A percentile compares a stretch with the other conserved stretches of the same genome.
These are phyloP conservation scores for Haematococcus sp. DNA, from an alignment of 139 green algal species.

Conservation along the genomic window DNA sequence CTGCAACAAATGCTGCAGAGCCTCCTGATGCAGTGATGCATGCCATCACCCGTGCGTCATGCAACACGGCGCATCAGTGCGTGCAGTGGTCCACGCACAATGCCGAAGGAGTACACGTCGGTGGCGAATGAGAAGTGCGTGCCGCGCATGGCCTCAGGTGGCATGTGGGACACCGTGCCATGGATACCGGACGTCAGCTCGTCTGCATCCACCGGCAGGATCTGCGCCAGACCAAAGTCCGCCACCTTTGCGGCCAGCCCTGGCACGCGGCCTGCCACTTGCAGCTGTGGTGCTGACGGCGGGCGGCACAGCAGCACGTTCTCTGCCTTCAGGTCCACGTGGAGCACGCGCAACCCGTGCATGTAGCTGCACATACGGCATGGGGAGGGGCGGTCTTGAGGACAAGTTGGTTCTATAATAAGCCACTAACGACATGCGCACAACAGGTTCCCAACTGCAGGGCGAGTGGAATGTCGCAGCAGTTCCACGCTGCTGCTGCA, in stretches of 20 bases:
- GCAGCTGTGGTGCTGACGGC: neutral
- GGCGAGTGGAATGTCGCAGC: no score
- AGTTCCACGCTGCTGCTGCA: no score
- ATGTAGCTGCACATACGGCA: constrained; percentile 6
- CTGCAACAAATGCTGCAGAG: no score
- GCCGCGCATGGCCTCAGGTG: constrained; percentile 38
- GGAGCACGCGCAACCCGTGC: constrained; percentile 8
- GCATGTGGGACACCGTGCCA: constrained; percentile 43
- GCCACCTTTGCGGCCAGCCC: constrained; percentile 34
- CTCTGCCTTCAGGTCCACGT: constrained; percentile 23
- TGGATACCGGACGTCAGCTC: constrained; percentile 30
- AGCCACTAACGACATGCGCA: no score
- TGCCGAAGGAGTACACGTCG: constrained; percentile 22
- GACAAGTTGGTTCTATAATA: no score
- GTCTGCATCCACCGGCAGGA: constrained; percentile 24
- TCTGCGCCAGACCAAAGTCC: constrained; percentile 33
- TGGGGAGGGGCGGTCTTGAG: no score
- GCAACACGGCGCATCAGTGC: no score
- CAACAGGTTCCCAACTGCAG: no score
- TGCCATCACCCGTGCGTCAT: no score
- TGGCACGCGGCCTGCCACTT: neutral
- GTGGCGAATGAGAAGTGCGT: constrained; percentile 34
- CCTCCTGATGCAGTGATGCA: no score
- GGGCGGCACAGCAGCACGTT: constrained; percentile 36
- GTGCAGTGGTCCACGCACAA: no score